Evolutionary conservation across 1,284 basidiomycete genomes (phyloP), one percentile per base, ranked within the genome.

Genomic region (Thelephora terrestris): DNA sequence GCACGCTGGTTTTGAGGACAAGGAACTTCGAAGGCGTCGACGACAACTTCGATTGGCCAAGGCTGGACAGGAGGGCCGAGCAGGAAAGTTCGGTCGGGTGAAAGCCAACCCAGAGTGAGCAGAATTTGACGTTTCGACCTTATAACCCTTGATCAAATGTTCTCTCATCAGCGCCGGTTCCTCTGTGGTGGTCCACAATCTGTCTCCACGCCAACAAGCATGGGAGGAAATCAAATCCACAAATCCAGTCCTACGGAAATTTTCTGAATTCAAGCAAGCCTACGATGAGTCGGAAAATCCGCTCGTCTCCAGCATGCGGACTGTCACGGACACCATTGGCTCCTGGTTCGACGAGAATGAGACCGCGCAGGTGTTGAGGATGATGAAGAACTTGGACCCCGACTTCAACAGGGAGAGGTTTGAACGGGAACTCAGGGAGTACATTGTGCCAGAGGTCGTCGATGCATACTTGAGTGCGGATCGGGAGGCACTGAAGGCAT

Each of bases 331-430:
- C 45, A 90, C 87, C 2, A 75, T 99, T 43, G 90, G 89, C 2
- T 79, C 82, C 3, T 88, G 87, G 74, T 95, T 97, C 58, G 95
- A 97, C 55, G 96, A 99, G 69, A 99, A 92, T 60, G 96, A 99
- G 72, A 95, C 88, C 38, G 95, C 93, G 12, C 88, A 89, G 62
- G 96, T 99, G 21, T 83, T 89, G 59, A 78, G 90, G 47, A 71
- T 85, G 59, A 89, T 98, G 79, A 91, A 85, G 65, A 64, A 74
- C 34, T 71, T 96, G 58, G 96, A 99, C 63, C 91, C 95, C 4
- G 66, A 68, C 14, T 99, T 97, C 68, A 84, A 78, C 47, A 78
- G 88, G 58, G 94, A 97, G 62, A 66, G 69, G 18, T 99, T 97
- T 63, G 85, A 92, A 60, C 76, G 85, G 50, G 96, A 99, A 62